phyloP scores from a whole-genome alignment of 2,329 filamentous ascomycete species.

The Beauveria sp. region DNA sequence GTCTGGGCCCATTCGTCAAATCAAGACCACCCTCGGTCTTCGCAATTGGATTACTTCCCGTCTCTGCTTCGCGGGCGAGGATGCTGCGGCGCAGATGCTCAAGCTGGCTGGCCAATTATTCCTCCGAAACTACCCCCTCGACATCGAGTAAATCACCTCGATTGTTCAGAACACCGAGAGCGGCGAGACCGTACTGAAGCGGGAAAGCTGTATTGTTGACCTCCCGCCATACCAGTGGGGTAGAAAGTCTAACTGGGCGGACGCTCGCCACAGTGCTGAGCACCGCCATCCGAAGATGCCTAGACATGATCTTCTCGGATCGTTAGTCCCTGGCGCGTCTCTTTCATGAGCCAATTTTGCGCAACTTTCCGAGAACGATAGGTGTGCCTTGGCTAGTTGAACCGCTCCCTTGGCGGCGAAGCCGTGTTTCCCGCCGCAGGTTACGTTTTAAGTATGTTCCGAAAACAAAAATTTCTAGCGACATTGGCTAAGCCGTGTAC shows the following conservation, averaged over 20 bases:
- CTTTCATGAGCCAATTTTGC: not conserved
- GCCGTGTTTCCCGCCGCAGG: not conserved
- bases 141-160: not conserved
- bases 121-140: not conserved
- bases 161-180: not conserved
- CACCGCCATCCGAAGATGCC: not conserved
- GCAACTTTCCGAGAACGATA: not conserved
- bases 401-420: not conserved
- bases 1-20: not conserved
- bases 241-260: not conserved
- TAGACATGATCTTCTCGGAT: not conserved
- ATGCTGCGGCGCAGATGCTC: not conserved
- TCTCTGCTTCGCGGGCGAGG: not conserved
- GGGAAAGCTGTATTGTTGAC: not conserved
- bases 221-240: not conserved
- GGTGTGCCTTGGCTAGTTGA: not conserved
- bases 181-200: not conserved
- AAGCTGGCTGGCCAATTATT: not conserved
- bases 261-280: not conserved
- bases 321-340: not conserved
- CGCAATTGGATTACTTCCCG: not conserved
- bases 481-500: too few relatives aligned
- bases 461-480: too few relatives aligned
- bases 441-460: not conserved
- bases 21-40: not conserved